A percentile compares a stretch with the other conserved stretches of the same genome.
Evolutionary conservation across 1,284 basidiomycete species (phyloP).

Genomic region (Ceratobasidium sp.): DNA sequence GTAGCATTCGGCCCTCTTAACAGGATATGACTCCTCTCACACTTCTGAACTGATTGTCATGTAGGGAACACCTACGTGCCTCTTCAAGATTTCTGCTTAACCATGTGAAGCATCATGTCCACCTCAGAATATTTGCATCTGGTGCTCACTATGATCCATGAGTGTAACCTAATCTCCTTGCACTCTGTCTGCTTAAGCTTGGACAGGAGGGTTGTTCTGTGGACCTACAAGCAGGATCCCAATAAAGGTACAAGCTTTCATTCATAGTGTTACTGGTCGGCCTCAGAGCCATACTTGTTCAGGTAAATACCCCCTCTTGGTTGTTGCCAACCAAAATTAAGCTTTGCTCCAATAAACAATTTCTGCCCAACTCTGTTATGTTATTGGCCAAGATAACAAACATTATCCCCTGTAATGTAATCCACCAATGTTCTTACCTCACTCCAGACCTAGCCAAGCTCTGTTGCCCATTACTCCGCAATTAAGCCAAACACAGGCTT

Average conservation of each 20-base stretch:
- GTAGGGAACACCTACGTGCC: neutral
- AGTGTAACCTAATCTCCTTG: neutral
- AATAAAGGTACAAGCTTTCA: conserved; percentile 86
- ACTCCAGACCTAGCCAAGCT: conserved; percentile 55
- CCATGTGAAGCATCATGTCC: neutral
- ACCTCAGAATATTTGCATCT: conserved; percentile 12
- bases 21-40: neutral
- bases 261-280: conserved; percentile 89
- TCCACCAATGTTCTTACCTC: conserved; percentile 57
- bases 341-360: conserved; percentile 52
- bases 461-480: conserved; percentile 46
- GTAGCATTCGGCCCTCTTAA: neutral
- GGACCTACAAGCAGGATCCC: conserved; percentile 78
- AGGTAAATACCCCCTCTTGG: conserved; percentile 62
- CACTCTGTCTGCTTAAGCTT: neutral
- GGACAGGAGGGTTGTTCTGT: conserved; percentile 76
- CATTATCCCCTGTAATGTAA: neutral
- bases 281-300: conserved; percentile 81
- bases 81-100: neutral
- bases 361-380: conserved; percentile 40
- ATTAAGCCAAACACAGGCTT: conserved; percentile 38
- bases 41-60: neutral
- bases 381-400: conserved; percentile 7
- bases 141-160: conserved; percentile 34
- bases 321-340: neutral